Percentiles rank a stretch among this genome's conserved stretches.
phyloP scores from a whole-genome alignment of 352 stramenopile species.

The Elongisporangium prolatum region DNA sequence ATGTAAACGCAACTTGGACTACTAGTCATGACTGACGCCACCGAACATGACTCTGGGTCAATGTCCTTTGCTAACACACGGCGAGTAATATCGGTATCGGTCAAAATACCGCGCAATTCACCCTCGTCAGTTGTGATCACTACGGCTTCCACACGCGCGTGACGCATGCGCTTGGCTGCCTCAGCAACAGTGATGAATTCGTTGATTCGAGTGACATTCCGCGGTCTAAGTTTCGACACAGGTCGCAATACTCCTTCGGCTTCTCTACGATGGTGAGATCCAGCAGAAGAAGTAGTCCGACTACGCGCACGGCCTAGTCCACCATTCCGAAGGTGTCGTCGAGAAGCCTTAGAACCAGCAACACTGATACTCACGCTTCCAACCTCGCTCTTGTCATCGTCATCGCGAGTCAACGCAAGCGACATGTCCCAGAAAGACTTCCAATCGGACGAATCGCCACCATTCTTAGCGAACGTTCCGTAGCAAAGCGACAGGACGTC shows the following conservation, averaged over 20 bases:
- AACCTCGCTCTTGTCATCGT: conserved; percentile 65
- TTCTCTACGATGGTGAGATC: conserved; percentile 44
- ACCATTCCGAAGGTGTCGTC: conserved; percentile 15
- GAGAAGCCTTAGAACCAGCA: conserved; percentile 43
- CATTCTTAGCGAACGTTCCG: conserved; percentile 76
- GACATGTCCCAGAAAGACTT: conserved; percentile 88
- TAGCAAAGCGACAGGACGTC: conserved; percentile 88
- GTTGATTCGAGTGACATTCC: conserved; percentile 78
- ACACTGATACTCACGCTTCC: conserved; percentile 58
- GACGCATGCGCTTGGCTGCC: conserved; percentile 73
- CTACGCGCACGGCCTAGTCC: conserved; percentile 30
- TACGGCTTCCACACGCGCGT: conserved; percentile 81
- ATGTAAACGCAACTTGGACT: conserved; percentile 76
- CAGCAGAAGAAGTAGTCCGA: conserved; percentile 39
- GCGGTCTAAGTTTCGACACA: conserved; percentile 75
- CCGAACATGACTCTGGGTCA: conserved; percentile 71
- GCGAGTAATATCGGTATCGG: conserved; percentile 82
- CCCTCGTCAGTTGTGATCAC: conserved; percentile 82
- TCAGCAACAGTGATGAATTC: conserved; percentile 86
- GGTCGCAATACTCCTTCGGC: conserved; percentile 63
- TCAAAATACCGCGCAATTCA: conserved; percentile 81
- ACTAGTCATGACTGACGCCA: conserved; percentile 81
- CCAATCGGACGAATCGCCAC: conserved; percentile 72
- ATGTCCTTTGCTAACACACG: conserved; percentile 79
- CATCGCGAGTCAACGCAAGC: conserved; percentile 64